phyloP scores from a whole-genome alignment of 345 rosid species.

The Hibiscus syriacus region DNA sequence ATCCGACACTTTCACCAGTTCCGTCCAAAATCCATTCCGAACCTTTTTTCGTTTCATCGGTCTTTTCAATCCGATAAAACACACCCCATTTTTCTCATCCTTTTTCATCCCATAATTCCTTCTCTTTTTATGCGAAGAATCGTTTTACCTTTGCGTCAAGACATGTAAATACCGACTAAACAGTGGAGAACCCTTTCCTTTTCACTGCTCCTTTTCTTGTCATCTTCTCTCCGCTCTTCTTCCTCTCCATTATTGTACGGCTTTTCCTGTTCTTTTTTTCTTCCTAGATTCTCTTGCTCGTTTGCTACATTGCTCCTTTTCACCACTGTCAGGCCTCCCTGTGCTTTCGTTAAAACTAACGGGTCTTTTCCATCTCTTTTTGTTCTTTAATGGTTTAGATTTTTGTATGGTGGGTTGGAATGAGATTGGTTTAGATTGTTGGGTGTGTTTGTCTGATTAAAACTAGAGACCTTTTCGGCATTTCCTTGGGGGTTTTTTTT shows the following conservation, averaged over 20 bases:
- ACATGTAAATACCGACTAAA: slow-evolving; percentile 15
- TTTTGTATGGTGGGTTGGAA: not conserved
- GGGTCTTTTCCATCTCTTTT: not conserved
- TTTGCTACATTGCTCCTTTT: slow-evolving; percentile 22
- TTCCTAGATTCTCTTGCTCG: not conserved
- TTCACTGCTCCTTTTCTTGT: not conserved
- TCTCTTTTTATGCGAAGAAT: slow-evolving; percentile 10
- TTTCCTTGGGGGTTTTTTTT: not conserved
- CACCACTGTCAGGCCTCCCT: slow-evolving; percentile 12
- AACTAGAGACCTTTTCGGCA: slow-evolving; percentile 1
- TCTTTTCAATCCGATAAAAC: slow-evolving; percentile 2
- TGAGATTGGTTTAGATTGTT: not conserved
- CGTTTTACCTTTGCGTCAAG: slow-evolving; percentile 22
- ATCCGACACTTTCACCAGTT: not conserved
- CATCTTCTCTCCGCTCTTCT: slow-evolving; percentile 3
- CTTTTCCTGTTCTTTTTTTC: not conserved
- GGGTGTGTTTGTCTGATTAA: not conserved
- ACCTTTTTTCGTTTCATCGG: slow-evolving; percentile 3
- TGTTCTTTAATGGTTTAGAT: slow-evolving; percentile 16
- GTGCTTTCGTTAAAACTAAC: slow-evolving; percentile 6
- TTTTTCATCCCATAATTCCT: not conserved
- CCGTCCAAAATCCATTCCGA: not conserved
- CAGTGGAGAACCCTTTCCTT: not conserved
- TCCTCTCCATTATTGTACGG: slow-evolving; percentile 11
- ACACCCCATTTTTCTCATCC: not conserved